Conservation (phyloP, 1,284 basidiomycete species). For the Puccinia hordei region DNA sequence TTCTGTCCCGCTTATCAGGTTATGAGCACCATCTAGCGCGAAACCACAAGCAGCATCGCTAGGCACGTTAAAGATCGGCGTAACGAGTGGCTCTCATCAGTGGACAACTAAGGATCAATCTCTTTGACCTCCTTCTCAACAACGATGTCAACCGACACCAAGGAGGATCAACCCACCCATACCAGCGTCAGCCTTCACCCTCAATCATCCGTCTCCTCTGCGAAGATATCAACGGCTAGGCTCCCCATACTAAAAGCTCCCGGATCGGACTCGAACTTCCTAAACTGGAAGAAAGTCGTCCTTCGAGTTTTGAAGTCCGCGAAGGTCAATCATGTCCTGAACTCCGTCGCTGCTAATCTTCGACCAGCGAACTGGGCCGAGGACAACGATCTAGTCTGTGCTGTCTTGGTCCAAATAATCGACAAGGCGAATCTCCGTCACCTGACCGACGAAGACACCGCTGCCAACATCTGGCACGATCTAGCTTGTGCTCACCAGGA, state of each 20-base stretch:
- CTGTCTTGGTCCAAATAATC: background rate
- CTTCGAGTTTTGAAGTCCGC: background rate
- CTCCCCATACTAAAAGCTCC: background rate
- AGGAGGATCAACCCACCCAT: background rate
- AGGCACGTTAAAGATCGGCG: background rate
- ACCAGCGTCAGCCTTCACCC: background rate
- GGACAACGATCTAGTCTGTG: too few relatives aligned
- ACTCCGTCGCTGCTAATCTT: background rate
- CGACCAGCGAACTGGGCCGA: background rate
- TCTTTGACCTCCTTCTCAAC: background rate
- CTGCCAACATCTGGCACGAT: constrained; percentile 6
- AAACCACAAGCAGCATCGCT: background rate
- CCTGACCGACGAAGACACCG: background rate
- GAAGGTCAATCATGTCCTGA: background rate
- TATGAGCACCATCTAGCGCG: constrained; percentile 3
- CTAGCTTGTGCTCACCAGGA: constrained; percentile 1
- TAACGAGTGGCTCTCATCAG: background rate
- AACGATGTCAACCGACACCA: background rate
- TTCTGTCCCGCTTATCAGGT: constrained; percentile 5
- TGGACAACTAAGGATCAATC: background rate
- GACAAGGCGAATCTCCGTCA: background rate
- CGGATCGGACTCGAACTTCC: constrained; percentile 3
- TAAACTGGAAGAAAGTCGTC: background rate
- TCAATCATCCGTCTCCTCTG: background rate
- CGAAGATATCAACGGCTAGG: background rate